Base-by-base conservation (phyloP, 2,329 filamentous ascomycete species). In the Aspergillus calidoustus region DNA sequence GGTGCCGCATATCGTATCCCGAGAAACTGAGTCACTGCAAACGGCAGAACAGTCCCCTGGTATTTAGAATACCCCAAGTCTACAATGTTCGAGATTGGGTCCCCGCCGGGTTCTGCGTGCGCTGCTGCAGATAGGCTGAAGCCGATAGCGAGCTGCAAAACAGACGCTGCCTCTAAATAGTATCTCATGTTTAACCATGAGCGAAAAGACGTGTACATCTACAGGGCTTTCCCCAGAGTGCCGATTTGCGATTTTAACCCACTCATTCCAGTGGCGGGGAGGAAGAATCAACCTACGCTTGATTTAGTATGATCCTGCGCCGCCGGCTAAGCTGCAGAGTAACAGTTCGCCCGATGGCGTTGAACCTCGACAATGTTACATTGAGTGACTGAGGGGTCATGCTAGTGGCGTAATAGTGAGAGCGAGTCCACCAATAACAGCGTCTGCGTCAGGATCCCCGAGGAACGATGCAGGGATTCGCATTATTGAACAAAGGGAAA, bases 1-100 rank as follows among this genome's bases (percentile, higher is more conserved):
- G 34, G 34, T 15, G 34, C 34, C 4, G 34, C 79, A 51, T 63
- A 74, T 59, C 69, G 76, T 56, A 62, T 77, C 66, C 75, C 50
- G 19, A 51, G 43, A 38, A 48, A 57, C 9, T 57, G 43, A n/a
- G 8, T 57, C 2, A 43, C 23, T 17, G 46, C 46, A 15, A 0
- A 41, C 34, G 13, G 9, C 15, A 41, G 34, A 41, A 11, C 5
- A 15, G 11, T 17, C 4, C 34, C 34, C 11, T 15, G 34, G 34
- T 41, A 41, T 41, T 41, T 41, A 11, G 34, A 41, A 41, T 41
- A 41, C 4, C 34, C 34, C 34, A 41, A 15, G 9, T 17, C 34
- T 5, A 13, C 34, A 4, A 41, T 15, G 31, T 4, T 38, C 5
- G 13, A 41, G 9, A 41, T 15, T 6, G 9, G 13, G 1, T 41